A percentile compares a stretch with the other conserved stretches of the same genome.
Evolutionary conservation across 2,329 filamentous ascomycete genomes (phyloP).

Genomic region (Periconia sp.): DNA sequence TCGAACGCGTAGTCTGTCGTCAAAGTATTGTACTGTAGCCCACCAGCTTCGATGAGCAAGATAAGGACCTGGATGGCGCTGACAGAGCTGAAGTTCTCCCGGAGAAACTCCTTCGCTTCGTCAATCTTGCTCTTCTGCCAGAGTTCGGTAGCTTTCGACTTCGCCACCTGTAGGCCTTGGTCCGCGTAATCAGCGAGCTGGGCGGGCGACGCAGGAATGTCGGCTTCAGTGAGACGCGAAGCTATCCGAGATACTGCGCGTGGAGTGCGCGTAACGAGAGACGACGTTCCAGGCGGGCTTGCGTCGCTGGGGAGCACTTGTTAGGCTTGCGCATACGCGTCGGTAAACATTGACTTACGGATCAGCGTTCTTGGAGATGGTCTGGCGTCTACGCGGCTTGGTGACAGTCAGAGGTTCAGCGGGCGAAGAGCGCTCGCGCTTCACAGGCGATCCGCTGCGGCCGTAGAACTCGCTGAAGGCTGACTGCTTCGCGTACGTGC

Average conservation of each 20-base stretch:
- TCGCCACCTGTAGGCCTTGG: constrained; percentile 71
- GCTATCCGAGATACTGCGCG: constrained; percentile 43
- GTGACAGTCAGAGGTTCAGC: constrained; percentile 41
- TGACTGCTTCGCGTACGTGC: constrained; percentile 67
- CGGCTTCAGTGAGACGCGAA: constrained; percentile 62
- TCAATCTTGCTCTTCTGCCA: constrained; percentile 72
- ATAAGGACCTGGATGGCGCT: constrained; percentile 48
- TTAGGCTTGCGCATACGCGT: constrained; percentile 38
- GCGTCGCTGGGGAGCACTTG: constrained; percentile 39
- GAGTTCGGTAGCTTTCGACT: constrained; percentile 67
- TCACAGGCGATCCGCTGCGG: constrained; percentile 62
- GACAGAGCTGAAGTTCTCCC: constrained; percentile 74
- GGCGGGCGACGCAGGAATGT: constrained; percentile 78
- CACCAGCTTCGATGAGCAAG: constrained; percentile 69
- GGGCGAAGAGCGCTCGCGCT: constrained; percentile 50
- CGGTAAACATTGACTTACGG: constrained; percentile 31
- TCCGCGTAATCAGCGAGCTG: constrained; percentile 64
- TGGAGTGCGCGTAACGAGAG: constrained; percentile 49
- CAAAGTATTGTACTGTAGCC: constrained; percentile 73
- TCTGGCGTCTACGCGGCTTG: constrained; percentile 41
- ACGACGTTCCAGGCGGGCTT: constrained; percentile 55
- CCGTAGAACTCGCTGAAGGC: constrained; percentile 78
- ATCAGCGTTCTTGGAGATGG: constrained; percentile 39
- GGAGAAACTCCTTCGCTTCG: constrained; percentile 69
- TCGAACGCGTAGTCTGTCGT: constrained; percentile 75